A percentile compares a stretch with the other conserved stretches of the same genome.
Conservation (phyloP, 1,284 basidiomycete genomes). For the Sanguinoderma infundibulare region DNA sequence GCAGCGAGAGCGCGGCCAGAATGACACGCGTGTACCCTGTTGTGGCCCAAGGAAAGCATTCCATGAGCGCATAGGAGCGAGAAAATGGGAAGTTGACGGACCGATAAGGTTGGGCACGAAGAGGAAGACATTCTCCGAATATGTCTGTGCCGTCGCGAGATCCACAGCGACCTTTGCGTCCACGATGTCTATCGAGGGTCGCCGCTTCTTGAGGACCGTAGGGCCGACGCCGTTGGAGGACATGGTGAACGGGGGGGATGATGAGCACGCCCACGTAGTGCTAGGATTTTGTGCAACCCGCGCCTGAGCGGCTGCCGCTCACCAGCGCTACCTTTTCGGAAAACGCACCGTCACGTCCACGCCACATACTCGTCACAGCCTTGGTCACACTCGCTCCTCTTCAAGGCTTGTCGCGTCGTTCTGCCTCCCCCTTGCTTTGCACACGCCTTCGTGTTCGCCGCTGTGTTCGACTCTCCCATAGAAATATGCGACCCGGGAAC, state of each 20-base stretch:
- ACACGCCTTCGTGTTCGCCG: too few species aligned
- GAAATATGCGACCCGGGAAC: too few species aligned
- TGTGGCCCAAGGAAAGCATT: background rate
- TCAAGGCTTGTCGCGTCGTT: too few species aligned
- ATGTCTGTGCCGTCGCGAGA: constrained; percentile 82
- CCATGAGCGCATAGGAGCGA: constrained; percentile 4
- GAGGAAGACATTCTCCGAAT: constrained; percentile 92
- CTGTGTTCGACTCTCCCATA: too few species aligned
- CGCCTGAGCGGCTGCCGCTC: constrained; percentile 18
- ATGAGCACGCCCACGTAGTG: constrained; percentile 24
- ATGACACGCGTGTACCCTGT: constrained; percentile 89
- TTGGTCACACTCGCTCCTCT: too few species aligned
- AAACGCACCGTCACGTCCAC: constrained; percentile 2
- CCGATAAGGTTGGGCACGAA: constrained; percentile 98
- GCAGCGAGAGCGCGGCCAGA: constrained; percentile 87
- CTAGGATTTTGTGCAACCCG: constrained; percentile 10
- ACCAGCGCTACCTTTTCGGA: constrained; percentile 10
- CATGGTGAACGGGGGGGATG: constrained; percentile 27
- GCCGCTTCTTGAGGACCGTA: constrained; percentile 25
- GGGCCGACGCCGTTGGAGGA: constrained; percentile 28
- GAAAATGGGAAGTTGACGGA: constrained; percentile 37
- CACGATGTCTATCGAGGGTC: constrained; percentile 60
- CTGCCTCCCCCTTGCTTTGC: too few species aligned
- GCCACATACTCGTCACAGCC: background rate
- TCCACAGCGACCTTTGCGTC: constrained; percentile 83